Evolutionary conservation across 1,284 basidiomycete genomes (phyloP), one percentile per base, ranked within the genome.

Genomic region (Ustilago curta): DNA sequence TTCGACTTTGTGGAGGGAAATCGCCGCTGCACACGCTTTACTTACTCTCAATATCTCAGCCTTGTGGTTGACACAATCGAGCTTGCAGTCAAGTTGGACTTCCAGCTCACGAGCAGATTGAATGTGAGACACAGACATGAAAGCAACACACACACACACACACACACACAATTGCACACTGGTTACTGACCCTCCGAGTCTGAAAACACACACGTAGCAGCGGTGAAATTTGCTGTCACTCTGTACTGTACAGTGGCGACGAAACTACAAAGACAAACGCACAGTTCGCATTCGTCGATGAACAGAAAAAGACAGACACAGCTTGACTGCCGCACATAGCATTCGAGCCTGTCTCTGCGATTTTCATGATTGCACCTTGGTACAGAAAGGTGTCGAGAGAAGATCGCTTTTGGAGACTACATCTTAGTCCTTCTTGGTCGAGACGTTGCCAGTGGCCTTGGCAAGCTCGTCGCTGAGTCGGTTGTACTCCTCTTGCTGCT

Each of bases 401-500:
- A 8, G 37, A 37, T 32, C 16, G 55, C n/a, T 40, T 31, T 39
- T 39, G 23, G 23, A 39, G 31, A 21, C 29, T 23, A 35, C 2
- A 32, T 23, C 60, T 39, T 39, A 73, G 43, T 76, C 73, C 67
- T 77, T 77, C 77, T 81, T 84, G 65, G 72, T 73, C 19, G 77
- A 79, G 27, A 65, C 66, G 56, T 58, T 60, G 45, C 80, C 76
- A 44, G 76, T 78, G 43, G 74, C 70, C 53, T 72, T 64, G 57
- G 74, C 72, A 11, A 84, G 78, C 59, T 84, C 82, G 56, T 84
- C 83, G 19, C 78, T 74, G 56, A 84, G 77, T 8, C 82, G 77
- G 64, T 83, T 78, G 81, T 84, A 84, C 70, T 84, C 83, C 32
- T 66, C 49, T 61, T 84, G 83, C 71, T 84, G 83, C 61, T 81